Percentiles rank a stretch among this genome's conserved stretches.
Conservation (phyloP, 2,329 filamentous ascomycete species). For the Diatrype stigma region DNA sequence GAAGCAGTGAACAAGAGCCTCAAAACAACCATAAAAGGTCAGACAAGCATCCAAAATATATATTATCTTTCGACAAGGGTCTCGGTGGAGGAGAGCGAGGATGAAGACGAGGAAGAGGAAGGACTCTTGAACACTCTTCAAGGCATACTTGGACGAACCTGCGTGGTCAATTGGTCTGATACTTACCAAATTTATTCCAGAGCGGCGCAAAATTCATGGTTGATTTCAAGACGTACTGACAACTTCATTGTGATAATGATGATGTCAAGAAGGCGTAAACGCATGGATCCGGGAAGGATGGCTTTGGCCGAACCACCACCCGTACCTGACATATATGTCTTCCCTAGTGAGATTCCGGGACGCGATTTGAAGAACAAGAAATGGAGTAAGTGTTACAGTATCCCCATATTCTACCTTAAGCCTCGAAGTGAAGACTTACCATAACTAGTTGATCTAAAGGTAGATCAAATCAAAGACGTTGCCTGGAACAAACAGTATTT, state of each 20-base stretch:
- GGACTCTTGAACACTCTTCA: too few species aligned
- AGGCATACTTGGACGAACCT: too few species aligned
- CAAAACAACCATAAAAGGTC: too few species aligned
- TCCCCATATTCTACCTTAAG: not conserved
- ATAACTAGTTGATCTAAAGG: conserved; percentile 7
- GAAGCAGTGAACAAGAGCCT: too few species aligned
- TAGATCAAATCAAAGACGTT: conserved; percentile 11
- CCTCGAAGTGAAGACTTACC: not conserved
- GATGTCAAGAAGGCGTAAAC: not conserved
- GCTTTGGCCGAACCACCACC: not conserved
- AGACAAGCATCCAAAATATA: too few species aligned
- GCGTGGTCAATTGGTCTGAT: too few species aligned
- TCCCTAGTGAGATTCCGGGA: conserved; percentile 6
- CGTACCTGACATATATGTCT: conserved; percentile 6
- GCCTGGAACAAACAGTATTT: conserved; percentile 19
- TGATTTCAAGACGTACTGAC: conserved; percentile 8
- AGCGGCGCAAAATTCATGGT: conserved; percentile 9
- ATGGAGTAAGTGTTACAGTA: conserved; percentile 7
- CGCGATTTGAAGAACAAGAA: conserved; percentile 10
- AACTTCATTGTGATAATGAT: conserved; percentile 4
- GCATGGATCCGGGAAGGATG: not conserved
- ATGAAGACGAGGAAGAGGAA: too few species aligned
- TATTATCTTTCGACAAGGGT: too few species aligned
- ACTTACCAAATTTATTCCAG: not conserved
- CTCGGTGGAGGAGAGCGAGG: too few species aligned